These are phyloP conservation scores for Apodospora peruviana DNA, from an alignment of 495 filamentous ascomycete species.

Conservation along the genomic window DNA sequence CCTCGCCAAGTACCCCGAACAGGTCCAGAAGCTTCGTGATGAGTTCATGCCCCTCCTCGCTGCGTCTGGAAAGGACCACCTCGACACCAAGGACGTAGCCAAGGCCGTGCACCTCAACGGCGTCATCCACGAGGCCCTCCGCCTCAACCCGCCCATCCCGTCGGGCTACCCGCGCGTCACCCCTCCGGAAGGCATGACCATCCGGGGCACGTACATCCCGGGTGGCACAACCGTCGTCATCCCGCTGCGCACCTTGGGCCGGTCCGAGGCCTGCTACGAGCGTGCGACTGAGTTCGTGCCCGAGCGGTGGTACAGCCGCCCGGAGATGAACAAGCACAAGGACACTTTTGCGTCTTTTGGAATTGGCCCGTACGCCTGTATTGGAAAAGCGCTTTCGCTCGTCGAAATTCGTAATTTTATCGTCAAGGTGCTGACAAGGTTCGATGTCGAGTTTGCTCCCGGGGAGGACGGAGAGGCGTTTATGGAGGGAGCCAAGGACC, in stretches of 20 bases:
- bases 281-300: conserved; percentile 1
- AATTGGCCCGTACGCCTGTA: conserved; percentile 1
- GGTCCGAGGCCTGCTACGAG: conserved; percentile 4
- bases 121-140: conserved; percentile 25
- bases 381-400: conserved; percentile 1
- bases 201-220: conserved; percentile 36
- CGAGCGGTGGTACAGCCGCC: conserved; percentile 7
- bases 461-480: conserved; percentile 4
- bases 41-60: conserved; percentile 5
- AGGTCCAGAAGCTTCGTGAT: conserved; percentile 4
- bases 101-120: conserved; percentile 21
- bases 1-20: conserved; percentile 8
- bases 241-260: conserved; percentile 6
- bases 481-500: conserved; percentile 9
- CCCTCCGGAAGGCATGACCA: conserved; percentile 29
- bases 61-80: conserved; percentile 1
- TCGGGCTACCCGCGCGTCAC: conserved; percentile 16
- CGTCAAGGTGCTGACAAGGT: conserved; percentile 1
- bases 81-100: conserved; percentile 3
- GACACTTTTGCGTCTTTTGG: conserved; percentile 6
- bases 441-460: conserved; percentile 5
- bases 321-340: conserved; percentile 5
- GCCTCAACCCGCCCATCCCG: conserved; percentile 18
- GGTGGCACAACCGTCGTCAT: conserved; percentile 6
- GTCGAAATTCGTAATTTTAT: conserved; percentile 8